Percentiles rank a stretch among this genome's conserved stretches.
Evolutionary conservation across 2,329 filamentous ascomycete genomes (phyloP).

Genomic region (Aureobasidium namibiae): DNA sequence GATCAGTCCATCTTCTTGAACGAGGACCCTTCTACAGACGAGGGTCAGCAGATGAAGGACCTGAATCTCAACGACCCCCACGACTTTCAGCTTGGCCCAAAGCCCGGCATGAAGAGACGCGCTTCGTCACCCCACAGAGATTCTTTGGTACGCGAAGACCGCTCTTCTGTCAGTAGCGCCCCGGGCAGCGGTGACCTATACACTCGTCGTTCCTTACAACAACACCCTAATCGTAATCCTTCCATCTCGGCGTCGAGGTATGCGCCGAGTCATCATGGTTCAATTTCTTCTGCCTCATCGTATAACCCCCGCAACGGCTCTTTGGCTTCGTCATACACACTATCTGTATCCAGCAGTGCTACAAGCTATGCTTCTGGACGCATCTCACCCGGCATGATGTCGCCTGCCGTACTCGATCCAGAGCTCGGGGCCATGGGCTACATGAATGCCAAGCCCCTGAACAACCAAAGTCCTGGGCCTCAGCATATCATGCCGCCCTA

Average conservation of each 20-base stretch:
- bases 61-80: slow-evolving; percentile 48
- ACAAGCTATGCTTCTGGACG: slow-evolving; percentile 57
- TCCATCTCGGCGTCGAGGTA: slow-evolving; percentile 46
- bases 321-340: slow-evolving; percentile 50
- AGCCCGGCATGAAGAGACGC: slow-evolving; percentile 53
- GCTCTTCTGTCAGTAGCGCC: slow-evolving; percentile 36
- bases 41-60: slow-evolving; percentile 41
- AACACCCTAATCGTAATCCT: slow-evolving; percentile 47
- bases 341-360: slow-evolving; percentile 55
- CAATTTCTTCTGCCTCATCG: slow-evolving; percentile 59
- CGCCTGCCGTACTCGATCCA: slow-evolving; percentile 45
- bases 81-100: slow-evolving; percentile 35
- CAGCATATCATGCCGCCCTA: slow-evolving; percentile 32
- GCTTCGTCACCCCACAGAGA: slow-evolving; percentile 57
- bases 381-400: slow-evolving; percentile 52
- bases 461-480: slow-evolving; percentile 33
- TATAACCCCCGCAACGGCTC: slow-evolving; percentile 53
- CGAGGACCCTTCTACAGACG: slow-evolving; percentile 45
- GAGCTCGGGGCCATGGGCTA: slow-evolving; percentile 48
- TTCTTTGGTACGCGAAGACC: slow-evolving; percentile 36
- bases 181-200: slow-evolving; percentile 39
- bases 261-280: slow-evolving; percentile 49
- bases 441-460: slow-evolving; percentile 37
- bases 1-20: slow-evolving; percentile 50
- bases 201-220: slow-evolving; percentile 47